Evolutionary conservation across 164 flowering plant genomes (phyloP), one percentile per base, ranked within the genome.

Genomic region (Magnolia kwangsiensis): DNA sequence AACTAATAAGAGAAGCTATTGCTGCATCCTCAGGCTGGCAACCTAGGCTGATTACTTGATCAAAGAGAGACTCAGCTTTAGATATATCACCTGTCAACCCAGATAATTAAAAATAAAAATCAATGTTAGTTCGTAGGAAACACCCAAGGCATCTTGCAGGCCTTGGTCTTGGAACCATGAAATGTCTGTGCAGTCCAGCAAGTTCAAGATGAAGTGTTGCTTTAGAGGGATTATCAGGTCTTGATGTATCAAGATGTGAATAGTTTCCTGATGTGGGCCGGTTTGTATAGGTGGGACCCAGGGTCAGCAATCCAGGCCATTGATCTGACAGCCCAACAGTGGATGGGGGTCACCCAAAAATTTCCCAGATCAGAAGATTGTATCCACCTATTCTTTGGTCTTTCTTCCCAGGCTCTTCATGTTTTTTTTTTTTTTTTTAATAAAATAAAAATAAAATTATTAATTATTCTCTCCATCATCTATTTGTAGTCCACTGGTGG

Each of bases 1-100:
- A 76, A 75, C 74, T 81, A 78, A 92, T 91, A 81, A 92, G 78
- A 72, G 89, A 86, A 77, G 94, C 89, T 78, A 82, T 65, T 63
- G 88, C 85, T 51, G 80, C 82, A 83, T 84, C 88, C 59, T 88
- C 92, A 64, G 87, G 80, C 70, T 9, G 76, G 67, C 72, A 72
- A 72, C 88, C 91, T 63, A 85, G 82, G 82, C 83, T 86, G 37
- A 80, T 78, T 74, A 90, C 77, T 64, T 84, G 81, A 79, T 81
- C 77, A 77, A 71, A 82, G 50, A 93, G 87, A 80, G 58, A 74
- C 77, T 85, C 84, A 4, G 90, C 94, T 82, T 84, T 88, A 65
- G 79, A 80, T 67, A 81, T 61, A 74, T 88, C 88, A 82, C 97
- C 98, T 95, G 80, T 65, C 67, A 72, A 55, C 29, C 29, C 29